Evolutionary conservation across 257 asterid genomes (phyloP), one percentile per base, ranked within the genome.

Genomic region (Solanum chilense): DNA sequence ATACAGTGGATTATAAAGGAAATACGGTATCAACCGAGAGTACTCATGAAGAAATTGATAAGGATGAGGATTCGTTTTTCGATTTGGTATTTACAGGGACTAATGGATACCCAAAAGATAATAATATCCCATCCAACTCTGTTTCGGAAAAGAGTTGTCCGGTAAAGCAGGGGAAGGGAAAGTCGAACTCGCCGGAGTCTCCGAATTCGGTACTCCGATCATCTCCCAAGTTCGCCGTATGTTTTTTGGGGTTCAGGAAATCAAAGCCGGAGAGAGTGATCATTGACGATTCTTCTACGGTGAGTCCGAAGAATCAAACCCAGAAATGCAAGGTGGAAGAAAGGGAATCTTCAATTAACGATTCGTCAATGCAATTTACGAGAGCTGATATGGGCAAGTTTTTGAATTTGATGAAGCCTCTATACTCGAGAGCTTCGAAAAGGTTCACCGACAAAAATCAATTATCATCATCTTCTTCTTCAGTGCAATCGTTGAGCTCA

Each of bases 51-150:
- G 95, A 91, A 42, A 82, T 87, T 6, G 95, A 90, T 5, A 90
- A 86, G 13, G 99, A 88, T 14, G 95, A 91, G 4, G 98, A 93
- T n/a, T 93, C 99, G 39, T 93, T 93, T 89, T 94, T 96, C 83
- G 99, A 96, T 86, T 88, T 96, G 92, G 98, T 89, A 45, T 44
- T 94, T 85, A 81, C 89, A 6, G 88, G 94, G n/a, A 94, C 92
- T 5, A 86, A 86, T 29, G 78, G 35, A 78, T 33, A 87, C 39
- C 60, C 12, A 16, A 83, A 69, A 21, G 83, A 82, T 9, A 58
- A 14, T 13, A 45, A 10, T 33, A 33, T 33, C n/a, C 2, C 52
- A 23, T 16, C 64, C 5, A 9, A 21, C 69, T 62, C 69, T 62
- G 31, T 23, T 62, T 62, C 69, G 2, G 69, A 62, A 23, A 62